These are phyloP conservation scores for Trifolium subterraneum DNA, from an alignment of 306 rosid genomes.

Conservation along the genomic window DNA sequence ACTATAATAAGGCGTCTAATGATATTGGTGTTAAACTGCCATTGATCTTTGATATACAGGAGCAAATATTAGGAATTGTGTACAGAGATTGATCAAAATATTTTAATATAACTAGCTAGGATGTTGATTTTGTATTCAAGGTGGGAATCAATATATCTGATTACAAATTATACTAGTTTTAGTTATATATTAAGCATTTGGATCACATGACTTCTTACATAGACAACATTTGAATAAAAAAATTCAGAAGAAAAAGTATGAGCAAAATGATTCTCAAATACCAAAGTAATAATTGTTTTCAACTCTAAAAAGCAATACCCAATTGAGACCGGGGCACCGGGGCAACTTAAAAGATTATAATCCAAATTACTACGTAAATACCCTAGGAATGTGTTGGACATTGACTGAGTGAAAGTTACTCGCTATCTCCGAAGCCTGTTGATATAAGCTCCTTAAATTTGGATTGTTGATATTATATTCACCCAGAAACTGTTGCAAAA, in stretches of 20 bases:
- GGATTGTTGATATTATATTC: neutral
- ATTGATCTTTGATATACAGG: neutral
- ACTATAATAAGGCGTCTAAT: neutral
- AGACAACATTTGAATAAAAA: neutral
- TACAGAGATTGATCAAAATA: neutral
- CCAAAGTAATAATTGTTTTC: neutral
- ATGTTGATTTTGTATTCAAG: neutral
- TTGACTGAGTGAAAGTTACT: neutral
- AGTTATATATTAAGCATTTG: neutral
- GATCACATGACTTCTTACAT: neutral
- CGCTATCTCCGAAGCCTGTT: neutral
- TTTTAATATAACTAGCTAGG: neutral
- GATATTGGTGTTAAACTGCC: neutral
- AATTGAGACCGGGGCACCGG: neutral
- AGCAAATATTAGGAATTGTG: neutral
- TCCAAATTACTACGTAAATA: neutral
- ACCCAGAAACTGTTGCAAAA: neutral
- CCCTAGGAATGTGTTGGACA: neutral
- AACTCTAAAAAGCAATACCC: neutral
- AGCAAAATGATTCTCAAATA: neutral
- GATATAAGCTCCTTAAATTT: neutral
- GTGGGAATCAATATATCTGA: neutral
- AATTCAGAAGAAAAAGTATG: neutral
- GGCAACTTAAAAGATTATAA: neutral
- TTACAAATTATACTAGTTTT: neutral